Conservation (phyloP, 73 alveolate genomes). For the Symbiodinium natans region DNA sequence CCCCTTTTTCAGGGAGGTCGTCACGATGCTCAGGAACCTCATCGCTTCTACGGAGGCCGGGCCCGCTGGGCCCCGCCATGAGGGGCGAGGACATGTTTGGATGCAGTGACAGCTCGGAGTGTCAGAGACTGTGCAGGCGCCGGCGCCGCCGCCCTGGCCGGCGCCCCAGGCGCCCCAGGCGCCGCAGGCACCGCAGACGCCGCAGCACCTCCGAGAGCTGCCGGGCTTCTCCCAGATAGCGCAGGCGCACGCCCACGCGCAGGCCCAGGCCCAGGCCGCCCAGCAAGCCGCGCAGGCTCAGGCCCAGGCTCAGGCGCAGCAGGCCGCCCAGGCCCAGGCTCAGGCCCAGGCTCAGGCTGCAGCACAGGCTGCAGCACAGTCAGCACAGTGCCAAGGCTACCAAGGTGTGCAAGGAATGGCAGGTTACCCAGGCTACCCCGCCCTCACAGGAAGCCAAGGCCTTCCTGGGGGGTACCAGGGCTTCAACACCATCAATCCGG, state of each 20-base stretch:
- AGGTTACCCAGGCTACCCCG: not conserved
- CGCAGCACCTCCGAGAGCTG: not conserved
- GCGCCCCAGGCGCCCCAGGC: not conserved
- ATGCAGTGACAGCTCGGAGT: too few relatives aligned
- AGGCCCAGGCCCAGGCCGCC: not conserved
- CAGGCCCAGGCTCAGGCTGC: not conserved
- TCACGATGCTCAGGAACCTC: not conserved
- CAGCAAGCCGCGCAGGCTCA: not conserved
- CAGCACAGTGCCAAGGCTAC: not conserved
- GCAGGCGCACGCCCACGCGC: not conserved
- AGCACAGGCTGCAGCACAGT: not conserved
- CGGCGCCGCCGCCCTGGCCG: not conserved
- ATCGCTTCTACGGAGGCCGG: not conserved
- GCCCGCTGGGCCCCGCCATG: not conserved
- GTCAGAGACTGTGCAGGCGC: too few relatives aligned
- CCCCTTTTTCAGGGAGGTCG: conserved; percentile 24
- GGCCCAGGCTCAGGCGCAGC: not conserved
- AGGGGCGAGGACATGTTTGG: not conserved
- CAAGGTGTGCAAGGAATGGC: too few relatives aligned
- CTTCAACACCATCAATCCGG: too few relatives aligned
- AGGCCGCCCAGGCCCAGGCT: not conserved
- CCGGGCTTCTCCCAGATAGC: not conserved
- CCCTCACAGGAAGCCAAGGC: too few relatives aligned
- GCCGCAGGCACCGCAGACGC: too few relatives aligned
- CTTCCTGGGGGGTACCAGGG: too few relatives aligned